These are phyloP conservation scores for Aspergillus puulaauensis DNA, from an alignment of 2,329 filamentous ascomycete genomes.

Conservation along the genomic window DNA sequence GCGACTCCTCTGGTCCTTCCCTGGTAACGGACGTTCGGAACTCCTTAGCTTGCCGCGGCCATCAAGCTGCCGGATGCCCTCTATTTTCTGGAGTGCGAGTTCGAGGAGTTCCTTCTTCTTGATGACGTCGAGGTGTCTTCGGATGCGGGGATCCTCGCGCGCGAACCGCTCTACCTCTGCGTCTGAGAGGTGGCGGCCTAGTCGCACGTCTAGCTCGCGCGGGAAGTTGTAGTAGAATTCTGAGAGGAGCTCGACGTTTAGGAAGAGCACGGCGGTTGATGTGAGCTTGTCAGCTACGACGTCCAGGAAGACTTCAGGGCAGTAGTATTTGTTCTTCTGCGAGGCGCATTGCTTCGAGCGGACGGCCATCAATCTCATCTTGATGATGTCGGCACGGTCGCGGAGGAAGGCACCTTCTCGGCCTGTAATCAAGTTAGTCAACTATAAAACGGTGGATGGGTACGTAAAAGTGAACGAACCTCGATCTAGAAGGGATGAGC, in stretches of 20 bases:
- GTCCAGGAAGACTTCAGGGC: constrained; percentile 96
- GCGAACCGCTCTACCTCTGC: constrained; percentile 87
- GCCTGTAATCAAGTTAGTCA: constrained; percentile 51
- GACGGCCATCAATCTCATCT: constrained; percentile 82
- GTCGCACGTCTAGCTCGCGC: constrained; percentile 80
- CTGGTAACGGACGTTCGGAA: constrained; percentile 35
- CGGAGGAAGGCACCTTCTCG: constrained; percentile 92
- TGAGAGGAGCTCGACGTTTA: constrained; percentile 92
- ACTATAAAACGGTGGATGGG: background rate
- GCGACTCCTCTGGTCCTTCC: constrained; percentile 38
- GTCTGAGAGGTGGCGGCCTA: constrained; percentile 76
- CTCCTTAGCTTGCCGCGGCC: constrained; percentile 63
- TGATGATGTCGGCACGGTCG: constrained; percentile 84
- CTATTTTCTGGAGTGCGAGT: constrained; percentile 93
- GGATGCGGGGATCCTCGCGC: constrained; percentile 86
- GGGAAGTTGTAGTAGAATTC: constrained; percentile 99
- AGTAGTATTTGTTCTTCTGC: constrained; percentile 90
- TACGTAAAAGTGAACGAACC: constrained; percentile 55
- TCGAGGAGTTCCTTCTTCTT: constrained; percentile 89
- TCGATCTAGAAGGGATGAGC: constrained; percentile 76
- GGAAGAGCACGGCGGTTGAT: constrained; percentile 90
- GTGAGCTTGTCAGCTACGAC: constrained; percentile 94
- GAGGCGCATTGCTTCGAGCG: constrained; percentile 86
- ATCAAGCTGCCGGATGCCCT: constrained; percentile 81
- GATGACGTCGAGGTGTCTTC: constrained; percentile 87